These are phyloP conservation scores for Lichtheimia ramosa DNA, from an alignment of 371 early-diverging fungal genomes.

Conservation along the genomic window DNA sequence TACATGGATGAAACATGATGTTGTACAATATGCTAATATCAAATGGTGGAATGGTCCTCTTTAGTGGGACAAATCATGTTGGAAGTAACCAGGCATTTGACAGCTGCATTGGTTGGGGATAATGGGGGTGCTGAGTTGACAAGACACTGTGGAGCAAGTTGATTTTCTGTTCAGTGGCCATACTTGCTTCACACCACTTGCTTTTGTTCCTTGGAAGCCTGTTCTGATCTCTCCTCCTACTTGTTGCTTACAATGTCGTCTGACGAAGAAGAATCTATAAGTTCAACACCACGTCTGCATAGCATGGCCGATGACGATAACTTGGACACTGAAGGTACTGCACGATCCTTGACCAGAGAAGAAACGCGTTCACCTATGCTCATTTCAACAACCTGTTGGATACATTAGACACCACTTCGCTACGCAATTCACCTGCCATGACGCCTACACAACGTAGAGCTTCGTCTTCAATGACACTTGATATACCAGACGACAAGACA, in stretches of 20 bases:
- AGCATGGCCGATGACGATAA: constrained; percentile 39
- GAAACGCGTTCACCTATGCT: background rate
- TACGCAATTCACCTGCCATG: constrained; percentile 11
- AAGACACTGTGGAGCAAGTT: too few species aligned
- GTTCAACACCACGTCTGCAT: constrained; percentile 33
- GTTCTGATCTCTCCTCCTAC: background rate
- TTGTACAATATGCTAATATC: too few species aligned
- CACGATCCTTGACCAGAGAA: background rate
- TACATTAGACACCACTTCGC: constrained; percentile 1
- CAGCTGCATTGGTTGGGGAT: too few species aligned
- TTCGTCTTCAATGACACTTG: background rate
- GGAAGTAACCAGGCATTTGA: too few species aligned
- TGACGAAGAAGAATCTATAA: constrained; percentile 48
- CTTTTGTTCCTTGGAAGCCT: too few species aligned
- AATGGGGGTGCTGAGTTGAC: too few species aligned
- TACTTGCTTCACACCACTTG: too few species aligned
- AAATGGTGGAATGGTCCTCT: too few species aligned
- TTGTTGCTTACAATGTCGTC: constrained; percentile 23
- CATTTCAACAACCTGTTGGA: too few species aligned
- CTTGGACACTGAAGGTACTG: constrained; percentile 35
- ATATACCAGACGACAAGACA: background rate
- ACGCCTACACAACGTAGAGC: background rate
- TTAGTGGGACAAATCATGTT: too few species aligned
- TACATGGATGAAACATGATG: too few species aligned
- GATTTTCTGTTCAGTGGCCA: too few species aligned